Base-by-base conservation (phyloP, 1,284 basidiomycete genomes). In the Grifola frondosa region DNA sequence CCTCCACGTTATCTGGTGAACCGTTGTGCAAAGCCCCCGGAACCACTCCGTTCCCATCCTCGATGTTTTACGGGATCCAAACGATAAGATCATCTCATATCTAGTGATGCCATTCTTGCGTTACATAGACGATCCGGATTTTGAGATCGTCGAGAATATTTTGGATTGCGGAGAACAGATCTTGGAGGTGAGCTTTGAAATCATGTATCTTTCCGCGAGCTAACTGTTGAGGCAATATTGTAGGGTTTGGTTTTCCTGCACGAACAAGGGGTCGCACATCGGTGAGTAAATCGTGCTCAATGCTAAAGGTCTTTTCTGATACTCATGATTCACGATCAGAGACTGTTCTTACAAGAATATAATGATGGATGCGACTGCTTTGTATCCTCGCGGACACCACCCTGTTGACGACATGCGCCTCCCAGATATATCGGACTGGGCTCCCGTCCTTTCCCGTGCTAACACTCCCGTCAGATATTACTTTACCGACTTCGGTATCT, bases 21-120 rank as follows among this genome's bases (percentile, higher is more conserved):
- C 21, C 36, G n/a, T 50, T 2, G 11, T 24, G 0, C 23, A 46
- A 4, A 55, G 65, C 23, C 52, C 62, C 0, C 16, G 42, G 3
- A 66, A 66, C 23, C 65, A 63, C 39, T 56, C 52, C 23, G 58
- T 66, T 3, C 63, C 58, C 2, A 53, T 67, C 7, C 26, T 67
- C 1, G 65, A 64, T 24, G 35, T 49, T 1, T 54, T 66, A 16
- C 32, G 28, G 3, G 58, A 64, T 26, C 8, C 37, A 1, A 32
- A 30, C 2, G 54, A 58, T 11, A 11, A 31, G 4, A 24, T 29
- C 0, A 30, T 49, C 2, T 50, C 51, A 0, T 57, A 53, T 24
- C 37, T 66, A 3, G 61, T 65, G 8, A 61, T 66, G 58, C 65
- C 65, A 0, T 57, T 63, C 16, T 30, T 66, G 8, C 50, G 57